Evolutionary conservation across 306 rosid species (phyloP).

Genomic region (Corylus americana): DNA sequence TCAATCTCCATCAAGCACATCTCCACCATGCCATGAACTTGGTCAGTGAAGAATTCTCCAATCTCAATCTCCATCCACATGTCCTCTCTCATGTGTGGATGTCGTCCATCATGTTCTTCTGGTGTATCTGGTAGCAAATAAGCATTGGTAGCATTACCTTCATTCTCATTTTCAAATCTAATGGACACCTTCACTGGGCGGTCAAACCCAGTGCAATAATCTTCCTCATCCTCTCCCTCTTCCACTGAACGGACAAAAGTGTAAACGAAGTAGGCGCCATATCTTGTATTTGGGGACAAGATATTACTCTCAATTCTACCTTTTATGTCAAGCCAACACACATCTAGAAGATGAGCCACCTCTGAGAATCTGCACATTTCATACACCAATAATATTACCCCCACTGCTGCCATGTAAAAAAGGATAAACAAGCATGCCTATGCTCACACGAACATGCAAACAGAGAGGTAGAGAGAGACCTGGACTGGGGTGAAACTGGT

Average conservation of each 20-base stretch:
- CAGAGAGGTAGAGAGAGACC: neutral
- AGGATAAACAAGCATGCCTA: neutral
- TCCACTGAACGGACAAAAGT: neutral
- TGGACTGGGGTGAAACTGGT: neutral
- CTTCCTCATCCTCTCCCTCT: too few species aligned
- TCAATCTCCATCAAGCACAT: neutral
- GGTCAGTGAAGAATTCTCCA: constrained; percentile 16
- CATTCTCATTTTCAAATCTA: neutral
- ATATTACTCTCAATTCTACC: neutral
- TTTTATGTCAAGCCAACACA: constrained; percentile 6
- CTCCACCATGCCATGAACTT: neutral
- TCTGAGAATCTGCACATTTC: constrained; percentile 7
- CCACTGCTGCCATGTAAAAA: neutral
- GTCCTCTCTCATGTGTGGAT: neutral
- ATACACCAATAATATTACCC: neutral
- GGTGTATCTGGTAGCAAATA: neutral
- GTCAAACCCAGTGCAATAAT: neutral
- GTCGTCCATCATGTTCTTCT: neutral
- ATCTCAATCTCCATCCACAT: constrained; percentile 24
- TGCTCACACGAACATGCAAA: neutral
- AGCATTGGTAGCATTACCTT: neutral
- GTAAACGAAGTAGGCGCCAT: constrained; percentile 3
- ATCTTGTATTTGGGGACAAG: constrained; percentile 11
- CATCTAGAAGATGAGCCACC: neutral
- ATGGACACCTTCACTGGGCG: neutral